Base-by-base conservation (phyloP, 345 rosid species). In the Lepidium sativum region DNA sequence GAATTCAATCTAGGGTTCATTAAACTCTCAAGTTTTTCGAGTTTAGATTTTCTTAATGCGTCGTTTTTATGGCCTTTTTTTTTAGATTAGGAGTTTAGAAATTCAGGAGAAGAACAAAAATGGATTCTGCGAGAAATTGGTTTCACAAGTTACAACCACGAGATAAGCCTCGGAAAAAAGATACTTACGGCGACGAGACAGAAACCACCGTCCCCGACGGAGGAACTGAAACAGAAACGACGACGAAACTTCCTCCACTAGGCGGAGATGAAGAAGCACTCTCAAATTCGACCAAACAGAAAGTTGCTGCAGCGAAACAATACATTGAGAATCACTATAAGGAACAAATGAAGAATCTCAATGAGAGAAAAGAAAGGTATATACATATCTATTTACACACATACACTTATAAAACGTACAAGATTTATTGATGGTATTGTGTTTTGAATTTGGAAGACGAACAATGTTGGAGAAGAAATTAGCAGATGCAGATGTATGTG, bases 401-500 rank as follows among this genome's bases (percentile, higher is more conserved):
- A 21, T 7, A 14, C 9, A 18, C 12, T 0, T 25, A 45, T 48
- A 29, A 9, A 42, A 31, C 1, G 6, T 8, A 21, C 17, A 4
- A 43, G 47, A 44, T 14, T 14, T 44, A 25, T 53, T 54, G 38
- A 67, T 34, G 7, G 16, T 53, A 15, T 33, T 27, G 37, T 42
- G 29, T 11, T 60, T 32, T 16, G 15, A 45, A 15, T 47, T 38
- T 63, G 50, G 49, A 33, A 92, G 98, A 57, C 83, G 98, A 57
- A 71, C 39, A 41, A 67, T 80, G 34, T 60, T 89, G 76, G 98
- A 86, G 74, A 79, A 80, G 83, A 89, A 92, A 71, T 67, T 92
- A 69, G 96, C 89, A 17, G 95, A 92, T 77, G 98, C 96, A 60
- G 92, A 92, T 55, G 95, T 85, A 52, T 89, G 92, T 0, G 85